Evolutionary conservation across 805 yeast species (phyloP), one percentile per base, ranked within the genome.

Genomic region (Candida jianshihensis): DNA sequence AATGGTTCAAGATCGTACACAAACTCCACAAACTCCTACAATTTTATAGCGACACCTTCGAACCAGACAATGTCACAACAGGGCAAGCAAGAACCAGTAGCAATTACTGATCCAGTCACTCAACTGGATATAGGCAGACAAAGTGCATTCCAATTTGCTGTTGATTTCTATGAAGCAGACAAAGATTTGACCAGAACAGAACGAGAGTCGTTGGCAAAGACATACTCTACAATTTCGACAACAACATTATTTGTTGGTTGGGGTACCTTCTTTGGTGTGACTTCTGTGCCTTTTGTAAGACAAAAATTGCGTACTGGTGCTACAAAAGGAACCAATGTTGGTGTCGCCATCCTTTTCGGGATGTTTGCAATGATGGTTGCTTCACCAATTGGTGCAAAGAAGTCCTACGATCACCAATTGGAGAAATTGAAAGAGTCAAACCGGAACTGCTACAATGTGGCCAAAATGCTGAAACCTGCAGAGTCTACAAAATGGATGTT

Each of bases 151-250:
- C 43, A 60, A 12, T 47, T 54, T n/a, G 75, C 76, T 3, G 53
- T 67, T 36, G 55, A 60, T 20, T 73, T 75, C 48, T 71, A 73
- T 42, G 71, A 72, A 28, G 61, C 60, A 26, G 82, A 75, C 42
- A 67, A 64, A 26, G 50, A 43, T 5, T 49, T 75, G 29, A 61
- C 60, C 16, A 41, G 58, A 2, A 49, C 52, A 5, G 77, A 75
- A 32, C 51, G 82, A 28, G 45, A 51, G 15, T 59, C 60, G 15
- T 47, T 75, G 17, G 61, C 70, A 4, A 48, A 54, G 11, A 54
- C 66, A 10, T 68, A 66, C 44, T 47, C 58, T 21, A 46, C 55
- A 4, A 57, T 68, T 30, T 57, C 67, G 6, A 46, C 53, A 5
- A 44, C 60, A 1, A 60, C 70, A 21, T 13, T 62, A 14, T 49